These are phyloP conservation scores for Xerocomellus intermedius DNA, from an alignment of 768 basidiomycete genomes.

Conservation along the genomic window DNA sequence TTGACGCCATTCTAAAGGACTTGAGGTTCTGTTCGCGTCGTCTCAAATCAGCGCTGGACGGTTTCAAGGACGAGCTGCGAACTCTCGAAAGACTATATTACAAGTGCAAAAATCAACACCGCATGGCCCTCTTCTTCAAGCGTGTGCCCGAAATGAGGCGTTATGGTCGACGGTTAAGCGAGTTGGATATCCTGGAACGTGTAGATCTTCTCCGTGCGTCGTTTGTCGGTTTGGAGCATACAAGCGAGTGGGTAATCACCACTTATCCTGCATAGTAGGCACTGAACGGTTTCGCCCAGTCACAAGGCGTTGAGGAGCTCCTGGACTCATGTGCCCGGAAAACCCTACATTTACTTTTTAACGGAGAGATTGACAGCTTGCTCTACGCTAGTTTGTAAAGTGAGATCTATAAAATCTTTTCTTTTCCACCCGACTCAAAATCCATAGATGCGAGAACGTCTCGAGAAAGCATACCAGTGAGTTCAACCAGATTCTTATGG, in stretches of 20 bases:
- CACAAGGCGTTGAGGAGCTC: slow-evolving; percentile 53
- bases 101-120: slow-evolving; percentile 73
- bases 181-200: slow-evolving; percentile 15
- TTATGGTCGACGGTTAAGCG: slow-evolving; percentile 27
- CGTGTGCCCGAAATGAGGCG: slow-evolving; percentile 60
- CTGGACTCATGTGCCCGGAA: slow-evolving; percentile 62
- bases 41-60: slow-evolving; percentile 43
- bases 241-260: slow-evolving; percentile 22
- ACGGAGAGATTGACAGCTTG: slow-evolving; percentile 37
- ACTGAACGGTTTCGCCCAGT: slow-evolving; percentile 32
- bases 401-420: slow-evolving; percentile 19
- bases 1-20: slow-evolving; percentile 61
- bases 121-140: slow-evolving; percentile 55
- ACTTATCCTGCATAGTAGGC: background rate
- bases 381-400: slow-evolving; percentile 46
- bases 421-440: background rate
- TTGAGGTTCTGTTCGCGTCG: slow-evolving; percentile 55
- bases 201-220: slow-evolving; percentile 28
- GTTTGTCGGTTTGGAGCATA: slow-evolving; percentile 28
- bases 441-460: slow-evolving; percentile 44
- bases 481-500: slow-evolving; percentile 11
- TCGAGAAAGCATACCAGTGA: slow-evolving; percentile 56
- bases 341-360: slow-evolving; percentile 32
- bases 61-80: slow-evolving; percentile 35
- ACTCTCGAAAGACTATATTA: slow-evolving; percentile 70